Percentiles rank a stretch among this genome's conserved stretches.
phyloP scores from a whole-genome alignment of 352 stramenopile species.

The Phytophthora nicotianae region DNA sequence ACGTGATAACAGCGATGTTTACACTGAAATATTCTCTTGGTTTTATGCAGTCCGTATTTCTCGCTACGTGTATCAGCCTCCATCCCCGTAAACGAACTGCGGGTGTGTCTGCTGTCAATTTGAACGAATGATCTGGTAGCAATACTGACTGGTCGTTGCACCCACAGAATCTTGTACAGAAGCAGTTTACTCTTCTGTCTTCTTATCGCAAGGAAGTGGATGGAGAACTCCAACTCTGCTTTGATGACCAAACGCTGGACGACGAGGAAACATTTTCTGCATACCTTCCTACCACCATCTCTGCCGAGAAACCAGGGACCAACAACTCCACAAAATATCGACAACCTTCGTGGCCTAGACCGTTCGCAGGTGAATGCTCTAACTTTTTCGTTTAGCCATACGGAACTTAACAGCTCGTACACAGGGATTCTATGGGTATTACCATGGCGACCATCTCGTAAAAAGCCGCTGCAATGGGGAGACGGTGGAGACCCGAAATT shows the following conservation, averaged over 20 bases:
- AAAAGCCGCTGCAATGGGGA: constrained; percentile 28
- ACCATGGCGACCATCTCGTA: constrained; percentile 45
- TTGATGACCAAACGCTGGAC: constrained; percentile 48
- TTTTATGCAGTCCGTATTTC: constrained; percentile 38
- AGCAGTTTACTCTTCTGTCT: constrained; percentile 46
- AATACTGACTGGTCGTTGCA: not conserved
- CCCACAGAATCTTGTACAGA: constrained; percentile 43
- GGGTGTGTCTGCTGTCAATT: constrained; percentile 26
- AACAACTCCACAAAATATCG: not conserved
- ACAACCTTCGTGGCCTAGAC: constrained; percentile 44
- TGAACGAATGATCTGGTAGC: not conserved
- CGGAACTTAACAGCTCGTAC: not conserved
- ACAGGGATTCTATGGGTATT: constrained; percentile 71
- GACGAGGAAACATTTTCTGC: constrained; percentile 44
- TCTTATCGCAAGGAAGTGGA: constrained; percentile 45
- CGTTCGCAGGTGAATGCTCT: constrained; percentile 56
- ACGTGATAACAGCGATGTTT: too few species aligned
- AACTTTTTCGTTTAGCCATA: not conserved
- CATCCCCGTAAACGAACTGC: constrained; percentile 52
- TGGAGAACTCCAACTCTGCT: constrained; percentile 49
- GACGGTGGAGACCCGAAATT: constrained; percentile 12
- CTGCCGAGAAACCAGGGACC: not conserved
- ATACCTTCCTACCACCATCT: constrained; percentile 31
- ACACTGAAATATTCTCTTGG: not conserved
- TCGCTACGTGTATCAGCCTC: constrained; percentile 46